Evolutionary conservation across 2,329 filamentous ascomycete species (phyloP).

Genomic region (Claviceps sorghi): DNA sequence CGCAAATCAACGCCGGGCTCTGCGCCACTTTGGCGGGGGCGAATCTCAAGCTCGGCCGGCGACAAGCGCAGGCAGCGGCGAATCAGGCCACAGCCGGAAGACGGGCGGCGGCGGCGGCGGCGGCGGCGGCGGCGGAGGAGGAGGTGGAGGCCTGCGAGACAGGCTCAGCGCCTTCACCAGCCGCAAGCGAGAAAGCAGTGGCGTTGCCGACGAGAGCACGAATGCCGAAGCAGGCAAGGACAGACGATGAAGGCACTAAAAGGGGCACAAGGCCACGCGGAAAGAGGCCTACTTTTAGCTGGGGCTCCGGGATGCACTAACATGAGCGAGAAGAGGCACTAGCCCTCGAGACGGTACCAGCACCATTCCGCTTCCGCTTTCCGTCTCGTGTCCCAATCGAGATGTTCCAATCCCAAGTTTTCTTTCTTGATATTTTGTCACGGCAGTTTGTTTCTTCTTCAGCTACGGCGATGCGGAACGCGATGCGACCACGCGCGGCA

Average conservation of each 20-base stretch:
- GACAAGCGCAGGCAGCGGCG: conserved; percentile 18
- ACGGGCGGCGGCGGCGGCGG: not conserved
- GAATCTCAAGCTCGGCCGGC: conserved; percentile 16
- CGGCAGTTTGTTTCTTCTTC: too few relatives aligned
- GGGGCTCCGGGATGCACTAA: conserved; percentile 10
- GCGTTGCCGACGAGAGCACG: conserved; percentile 2
- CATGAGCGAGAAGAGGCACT: conserved; percentile 6
- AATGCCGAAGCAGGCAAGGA: conserved; percentile 6
- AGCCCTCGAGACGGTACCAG: too few relatives aligned
- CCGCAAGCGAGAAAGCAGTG: conserved; percentile 12
- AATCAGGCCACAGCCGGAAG: conserved; percentile 4
- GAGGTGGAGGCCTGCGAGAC: not conserved
- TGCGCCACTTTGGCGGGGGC: conserved; percentile 8
- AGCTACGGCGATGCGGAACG: too few relatives aligned
- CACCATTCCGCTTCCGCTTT: too few relatives aligned
- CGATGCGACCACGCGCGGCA: too few relatives aligned
- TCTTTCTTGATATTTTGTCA: too few relatives aligned
- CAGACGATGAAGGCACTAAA: conserved; percentile 9
- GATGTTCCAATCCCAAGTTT: too few relatives aligned
- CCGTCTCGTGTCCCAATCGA: too few relatives aligned
- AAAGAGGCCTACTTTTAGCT: conserved; percentile 3
- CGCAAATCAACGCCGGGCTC: conserved; percentile 7
- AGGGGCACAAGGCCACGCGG: conserved; percentile 4
- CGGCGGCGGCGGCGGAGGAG: not conserved
- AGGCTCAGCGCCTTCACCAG: conserved; percentile 19